Base-by-base conservation (phyloP, 805 yeast species). In the Schizosaccharomyces octosporus region DNA sequence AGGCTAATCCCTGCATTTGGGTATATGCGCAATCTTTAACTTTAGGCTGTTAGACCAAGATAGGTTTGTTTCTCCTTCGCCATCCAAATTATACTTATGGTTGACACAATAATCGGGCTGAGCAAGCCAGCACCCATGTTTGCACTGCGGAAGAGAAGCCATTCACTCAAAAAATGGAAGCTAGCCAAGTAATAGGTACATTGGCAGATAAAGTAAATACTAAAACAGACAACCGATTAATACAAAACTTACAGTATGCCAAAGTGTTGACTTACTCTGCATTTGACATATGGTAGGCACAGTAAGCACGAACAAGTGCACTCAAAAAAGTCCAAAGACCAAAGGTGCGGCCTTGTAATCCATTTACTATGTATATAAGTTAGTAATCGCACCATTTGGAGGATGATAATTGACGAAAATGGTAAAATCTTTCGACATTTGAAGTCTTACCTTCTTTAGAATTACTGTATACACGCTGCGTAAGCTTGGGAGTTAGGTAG, bases 281-380 rank as follows among this genome's bases (percentile, higher is more conserved):
- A 66, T 82, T 81, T 62, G 75, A 75, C 63, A 85, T 74, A 69
- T 85, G 75, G 72, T 84, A 85, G 15, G 97, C 94, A 62, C 95
- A 95, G 70, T 85, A 87, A 65, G 83, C 77, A 69, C 98, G 81
- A 59, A 93, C 83, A 39, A 90, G 76, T 1, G 95, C 80, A 2
- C 95, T 82, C 66, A 89, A 78, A 48, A 89, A 75, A 0, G 98
- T 93, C 98, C 98, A 93, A 0, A 98, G 93, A 42, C 98, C 98
- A 71, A 93, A 93, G 0, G 98, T 90, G 67, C 98, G 80, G n/a
- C 96, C 95, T 66, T 93, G 81, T 65, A 93, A 75, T 15, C 74
- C 71, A 1, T 81, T 79, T 27, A 71, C 74, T 65, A 59, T 11
- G 42, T 21, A 21, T 19, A 19, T 62, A 63, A n/a, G n/a, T 43